Percentiles rank a stretch among this genome's conserved stretches.
These are phyloP conservation scores for Hypoxylon rickii DNA, from an alignment of 495 filamentous ascomycete species.

Conservation along the genomic window DNA sequence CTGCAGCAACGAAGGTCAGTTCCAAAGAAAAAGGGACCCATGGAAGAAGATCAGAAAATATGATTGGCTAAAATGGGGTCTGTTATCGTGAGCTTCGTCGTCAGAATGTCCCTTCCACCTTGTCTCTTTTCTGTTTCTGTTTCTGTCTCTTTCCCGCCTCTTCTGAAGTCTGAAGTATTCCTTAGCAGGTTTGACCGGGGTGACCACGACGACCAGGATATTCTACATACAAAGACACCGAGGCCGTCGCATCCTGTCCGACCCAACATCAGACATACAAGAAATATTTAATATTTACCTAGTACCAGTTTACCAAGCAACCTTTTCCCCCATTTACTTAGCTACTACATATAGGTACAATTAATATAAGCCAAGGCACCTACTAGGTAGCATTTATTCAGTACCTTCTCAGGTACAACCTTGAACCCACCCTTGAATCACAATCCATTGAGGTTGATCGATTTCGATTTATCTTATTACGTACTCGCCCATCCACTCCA, in stretches of 20 bases:
- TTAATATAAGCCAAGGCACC: neutral
- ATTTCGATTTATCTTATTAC: conserved; percentile 27
- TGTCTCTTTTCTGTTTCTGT: conserved; percentile 1
- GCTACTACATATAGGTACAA: conserved; percentile 15
- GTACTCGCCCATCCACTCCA: conserved; percentile 25
- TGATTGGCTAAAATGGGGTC: conserved; percentile 27
- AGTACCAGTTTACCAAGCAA: too few relatives aligned
- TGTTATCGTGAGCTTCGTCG: conserved; percentile 42
- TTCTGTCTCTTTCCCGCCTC: conserved; percentile 5
- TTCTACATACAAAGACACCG: too few relatives aligned
- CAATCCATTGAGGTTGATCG: too few relatives aligned
- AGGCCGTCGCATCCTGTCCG: too few relatives aligned
- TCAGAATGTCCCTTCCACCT: too few relatives aligned
- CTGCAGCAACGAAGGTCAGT: conserved; percentile 28
- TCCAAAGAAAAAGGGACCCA: conserved; percentile 22
- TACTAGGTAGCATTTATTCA: neutral
- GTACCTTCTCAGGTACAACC: conserved; percentile 29
- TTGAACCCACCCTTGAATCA: conserved; percentile 3
- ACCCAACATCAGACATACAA: too few relatives aligned
- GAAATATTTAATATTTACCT: too few relatives aligned
- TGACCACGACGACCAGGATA: too few relatives aligned
- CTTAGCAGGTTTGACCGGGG: too few relatives aligned
- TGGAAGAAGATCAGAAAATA: conserved; percentile 1
- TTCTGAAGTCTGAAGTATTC: too few relatives aligned
- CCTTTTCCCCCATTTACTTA: conserved; percentile 3